These are phyloP conservation scores for Colletotrichum lentis DNA, from an alignment of 2,329 filamentous ascomycete species.

Conservation along the genomic window DNA sequence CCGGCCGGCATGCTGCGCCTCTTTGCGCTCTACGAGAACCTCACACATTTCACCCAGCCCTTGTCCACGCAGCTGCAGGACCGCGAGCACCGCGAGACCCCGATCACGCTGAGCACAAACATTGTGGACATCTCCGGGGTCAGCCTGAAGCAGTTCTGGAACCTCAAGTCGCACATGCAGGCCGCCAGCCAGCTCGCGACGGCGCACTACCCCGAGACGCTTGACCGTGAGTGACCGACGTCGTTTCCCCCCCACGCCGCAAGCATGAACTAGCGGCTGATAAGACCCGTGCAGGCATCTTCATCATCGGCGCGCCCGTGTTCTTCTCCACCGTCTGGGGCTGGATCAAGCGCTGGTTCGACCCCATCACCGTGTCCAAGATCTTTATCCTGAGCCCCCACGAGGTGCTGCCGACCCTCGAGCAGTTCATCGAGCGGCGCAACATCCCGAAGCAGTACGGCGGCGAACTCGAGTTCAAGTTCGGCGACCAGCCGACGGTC, in stretches of 20 bases:
- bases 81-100: constrained; percentile 78
- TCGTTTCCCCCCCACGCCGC: background rate
- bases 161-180: constrained; percentile 92
- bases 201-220: constrained; percentile 92
- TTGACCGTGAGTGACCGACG: constrained; percentile 74
- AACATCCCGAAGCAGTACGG: constrained; percentile 93
- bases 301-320: constrained; percentile 84
- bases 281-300: constrained; percentile 49
- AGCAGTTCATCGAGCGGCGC: constrained; percentile 79
- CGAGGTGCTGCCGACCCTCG: constrained; percentile 80
- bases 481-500: constrained; percentile 77
- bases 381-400: constrained; percentile 84
- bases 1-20: constrained; percentile 81
- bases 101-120: constrained; percentile 91
- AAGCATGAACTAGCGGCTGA: constrained; percentile 29
- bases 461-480: constrained; percentile 83
- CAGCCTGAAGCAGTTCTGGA: constrained; percentile 94
- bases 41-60: constrained; percentile 86
- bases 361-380: constrained; percentile 92
- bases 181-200: constrained; percentile 87
- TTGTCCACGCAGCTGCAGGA: constrained; percentile 79
- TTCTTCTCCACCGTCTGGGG: constrained; percentile 96
- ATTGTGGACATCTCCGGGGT: constrained; percentile 93
- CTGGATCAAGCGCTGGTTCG: constrained; percentile 96
- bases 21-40: constrained; percentile 92